phyloP scores from a whole-genome alignment of 805 yeast species.

The Yarrowia divulgata region DNA sequence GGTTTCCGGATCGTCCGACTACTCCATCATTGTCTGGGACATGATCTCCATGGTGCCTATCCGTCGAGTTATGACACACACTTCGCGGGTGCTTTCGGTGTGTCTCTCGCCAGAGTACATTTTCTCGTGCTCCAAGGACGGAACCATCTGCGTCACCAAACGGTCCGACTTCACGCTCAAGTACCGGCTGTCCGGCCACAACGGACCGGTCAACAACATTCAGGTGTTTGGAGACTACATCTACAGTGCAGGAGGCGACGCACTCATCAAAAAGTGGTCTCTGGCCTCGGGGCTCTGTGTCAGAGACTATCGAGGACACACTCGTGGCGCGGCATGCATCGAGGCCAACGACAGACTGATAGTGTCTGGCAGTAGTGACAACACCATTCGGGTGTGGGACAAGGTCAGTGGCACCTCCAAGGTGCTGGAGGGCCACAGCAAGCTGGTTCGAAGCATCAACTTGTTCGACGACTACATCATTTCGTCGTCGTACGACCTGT shows the following conservation, averaged over 20 bases:
- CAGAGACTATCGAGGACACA: conserved; percentile 76
- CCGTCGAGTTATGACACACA: conserved; percentile 45
- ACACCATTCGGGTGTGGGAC: conserved; percentile 89
- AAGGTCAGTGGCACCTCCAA: conserved; percentile 73
- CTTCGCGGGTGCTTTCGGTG: conserved; percentile 48
- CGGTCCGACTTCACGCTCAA: conserved; percentile 43
- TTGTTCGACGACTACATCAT: conserved; percentile 46
- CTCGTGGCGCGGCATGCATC: conserved; percentile 84
- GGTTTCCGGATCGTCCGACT: conserved; percentile 51
- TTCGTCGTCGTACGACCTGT: conserved; percentile 52
- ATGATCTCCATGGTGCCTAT: conserved; percentile 44
- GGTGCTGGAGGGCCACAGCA: conserved; percentile 79
- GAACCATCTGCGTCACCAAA: conserved; percentile 48
- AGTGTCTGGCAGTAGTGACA: conserved; percentile 86
- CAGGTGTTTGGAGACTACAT: conserved; percentile 45
- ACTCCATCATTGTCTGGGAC: conserved; percentile 50
- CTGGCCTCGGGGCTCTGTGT: conserved; percentile 70
- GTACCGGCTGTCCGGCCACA: conserved; percentile 46
- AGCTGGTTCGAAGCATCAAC: conserved; percentile 70
- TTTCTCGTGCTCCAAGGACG: conserved; percentile 51
- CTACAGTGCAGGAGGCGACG: conserved; percentile 64
- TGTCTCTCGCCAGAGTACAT: conserved; percentile 45
- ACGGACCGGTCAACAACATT: conserved; percentile 52
- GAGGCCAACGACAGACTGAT: conserved; percentile 73
- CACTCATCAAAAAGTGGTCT: conserved; percentile 84